Evolutionary conservation across 805 yeast species (phyloP).

Genomic region (Hanseniaspora lachancei): DNA sequence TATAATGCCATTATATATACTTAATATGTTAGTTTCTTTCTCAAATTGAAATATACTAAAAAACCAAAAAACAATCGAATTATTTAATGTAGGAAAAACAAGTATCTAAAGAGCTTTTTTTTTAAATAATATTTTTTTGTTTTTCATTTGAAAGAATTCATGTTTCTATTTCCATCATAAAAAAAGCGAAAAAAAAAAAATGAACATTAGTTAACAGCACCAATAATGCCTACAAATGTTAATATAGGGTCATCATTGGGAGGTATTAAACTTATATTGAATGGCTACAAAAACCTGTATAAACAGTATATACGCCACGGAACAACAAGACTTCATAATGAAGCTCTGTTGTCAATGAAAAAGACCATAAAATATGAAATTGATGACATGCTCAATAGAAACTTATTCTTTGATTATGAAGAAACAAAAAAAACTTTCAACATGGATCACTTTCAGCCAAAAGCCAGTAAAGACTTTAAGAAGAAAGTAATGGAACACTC

Average conservation of each 20-base stretch:
- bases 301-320: not conserved
- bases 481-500: not conserved
- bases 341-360: not conserved
- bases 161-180: not conserved
- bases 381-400: not conserved
- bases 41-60: not conserved
- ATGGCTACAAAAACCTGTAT: not conserved
- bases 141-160: slow-evolving; percentile 14
- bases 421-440: not conserved
- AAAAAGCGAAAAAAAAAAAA: not conserved
- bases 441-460: not conserved
- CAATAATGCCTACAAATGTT: not conserved
- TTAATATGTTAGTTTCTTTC: slow-evolving; percentile 2
- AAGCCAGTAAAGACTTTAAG: not conserved
- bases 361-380: not conserved
- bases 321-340: not conserved
- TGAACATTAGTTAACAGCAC: not conserved
- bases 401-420: not conserved
- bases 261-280: not conserved
- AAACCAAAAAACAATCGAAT: not conserved
- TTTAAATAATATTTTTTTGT: not conserved
- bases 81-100: slow-evolving; percentile 27
- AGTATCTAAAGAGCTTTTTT: slow-evolving; percentile 23
- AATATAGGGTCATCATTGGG: not conserved
- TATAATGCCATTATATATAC: slow-evolving; percentile 1